A percentile compares a stretch with the other conserved stretches of the same genome.
Conservation (phyloP, 176 grass and related monocot species). For the Carex parvula region DNA sequence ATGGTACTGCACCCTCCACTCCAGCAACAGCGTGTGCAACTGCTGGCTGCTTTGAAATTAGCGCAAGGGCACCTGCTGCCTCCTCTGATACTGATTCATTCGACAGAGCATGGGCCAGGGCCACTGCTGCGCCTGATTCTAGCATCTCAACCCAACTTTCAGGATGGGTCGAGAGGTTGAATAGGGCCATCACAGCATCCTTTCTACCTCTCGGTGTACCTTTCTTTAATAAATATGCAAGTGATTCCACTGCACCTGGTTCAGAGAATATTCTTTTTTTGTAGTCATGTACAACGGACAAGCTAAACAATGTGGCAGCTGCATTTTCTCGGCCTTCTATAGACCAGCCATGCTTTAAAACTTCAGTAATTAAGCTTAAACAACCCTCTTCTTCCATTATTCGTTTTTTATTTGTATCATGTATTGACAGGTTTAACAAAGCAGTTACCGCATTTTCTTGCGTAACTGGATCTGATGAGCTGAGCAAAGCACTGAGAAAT, state of each 20-base stretch:
- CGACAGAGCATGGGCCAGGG: slow-evolving; percentile 55
- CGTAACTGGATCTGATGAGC: slow-evolving; percentile 48
- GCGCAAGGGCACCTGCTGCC: slow-evolving; percentile 80
- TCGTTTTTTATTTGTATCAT: slow-evolving; percentile 66
- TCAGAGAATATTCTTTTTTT: slow-evolving; percentile 86
- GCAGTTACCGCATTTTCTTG: slow-evolving; percentile 97
- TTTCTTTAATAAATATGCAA: slow-evolving; percentile 64
- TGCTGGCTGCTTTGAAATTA: slow-evolving; percentile 65
- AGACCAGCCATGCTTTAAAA: slow-evolving; percentile 75
- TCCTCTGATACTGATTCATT: slow-evolving; percentile 83
- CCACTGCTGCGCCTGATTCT: slow-evolving; percentile 52
- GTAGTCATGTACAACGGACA: slow-evolving; percentile 90
- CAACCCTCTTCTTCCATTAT: slow-evolving; percentile 81
- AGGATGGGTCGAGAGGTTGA: slow-evolving; percentile 91
- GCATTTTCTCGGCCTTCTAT: slow-evolving; percentile 89
- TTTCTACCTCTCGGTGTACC: slow-evolving; percentile 83
- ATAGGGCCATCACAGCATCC: slow-evolving; percentile 95
- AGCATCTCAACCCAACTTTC: slow-evolving; percentile 73
- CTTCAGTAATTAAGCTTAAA: slow-evolving; percentile 60
- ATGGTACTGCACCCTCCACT: slow-evolving; percentile 49
- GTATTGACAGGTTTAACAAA: slow-evolving; percentile 82
- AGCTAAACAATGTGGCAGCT: slow-evolving; percentile 86
- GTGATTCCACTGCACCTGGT: slow-evolving; percentile 59
- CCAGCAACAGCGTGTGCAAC: slow-evolving; percentile 59
- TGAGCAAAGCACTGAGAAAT: slow-evolving; percentile 52